Evolutionary conservation across 2,329 filamentous ascomycete species (phyloP).

Genomic region (Didymosphaeria variabile): DNA sequence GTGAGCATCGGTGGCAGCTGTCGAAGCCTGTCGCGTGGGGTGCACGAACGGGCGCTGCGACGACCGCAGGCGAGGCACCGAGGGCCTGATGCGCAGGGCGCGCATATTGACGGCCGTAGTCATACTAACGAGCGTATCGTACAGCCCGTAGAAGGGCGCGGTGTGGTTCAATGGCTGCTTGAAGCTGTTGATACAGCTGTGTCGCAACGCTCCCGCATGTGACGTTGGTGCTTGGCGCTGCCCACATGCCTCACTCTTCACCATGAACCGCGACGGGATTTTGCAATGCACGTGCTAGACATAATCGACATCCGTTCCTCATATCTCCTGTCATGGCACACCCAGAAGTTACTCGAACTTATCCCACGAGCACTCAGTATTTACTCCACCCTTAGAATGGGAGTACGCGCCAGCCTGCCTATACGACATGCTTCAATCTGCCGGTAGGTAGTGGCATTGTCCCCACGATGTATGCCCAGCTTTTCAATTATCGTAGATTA

Average conservation of each 20-base stretch:
- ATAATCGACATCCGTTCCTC: no score
- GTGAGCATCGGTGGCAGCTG: conserved; percentile 44
- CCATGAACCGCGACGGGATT: no score
- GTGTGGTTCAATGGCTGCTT: conserved; percentile 29
- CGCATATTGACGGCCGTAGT: conserved; percentile 39
- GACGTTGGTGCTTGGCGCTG: conserved; percentile 11
- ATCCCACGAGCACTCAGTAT: no score
- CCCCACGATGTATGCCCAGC: conserved; percentile 17
- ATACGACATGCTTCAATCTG: conserved; percentile 11
- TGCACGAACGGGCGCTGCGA: conserved; percentile 26
- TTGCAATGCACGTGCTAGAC: no score
- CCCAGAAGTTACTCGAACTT: neutral
- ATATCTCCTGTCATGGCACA: neutral
- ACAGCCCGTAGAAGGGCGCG: conserved; percentile 31
- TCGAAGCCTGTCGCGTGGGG: conserved; percentile 36
- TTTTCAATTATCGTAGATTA: conserved; percentile 23
- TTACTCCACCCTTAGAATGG: neutral
- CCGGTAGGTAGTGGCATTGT: conserved; percentile 16
- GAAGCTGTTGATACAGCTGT: conserved; percentile 10
- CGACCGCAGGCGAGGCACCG: conserved; percentile 27
- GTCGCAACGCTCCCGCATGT: conserved; percentile 1
- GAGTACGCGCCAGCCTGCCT: neutral
- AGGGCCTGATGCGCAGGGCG: conserved; percentile 37
- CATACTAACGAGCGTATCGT: conserved; percentile 33
- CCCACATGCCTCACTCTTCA: neutral